phyloP scores from a whole-genome alignment of 345 rosid species.

The Erysimum cheiranthoides region DNA sequence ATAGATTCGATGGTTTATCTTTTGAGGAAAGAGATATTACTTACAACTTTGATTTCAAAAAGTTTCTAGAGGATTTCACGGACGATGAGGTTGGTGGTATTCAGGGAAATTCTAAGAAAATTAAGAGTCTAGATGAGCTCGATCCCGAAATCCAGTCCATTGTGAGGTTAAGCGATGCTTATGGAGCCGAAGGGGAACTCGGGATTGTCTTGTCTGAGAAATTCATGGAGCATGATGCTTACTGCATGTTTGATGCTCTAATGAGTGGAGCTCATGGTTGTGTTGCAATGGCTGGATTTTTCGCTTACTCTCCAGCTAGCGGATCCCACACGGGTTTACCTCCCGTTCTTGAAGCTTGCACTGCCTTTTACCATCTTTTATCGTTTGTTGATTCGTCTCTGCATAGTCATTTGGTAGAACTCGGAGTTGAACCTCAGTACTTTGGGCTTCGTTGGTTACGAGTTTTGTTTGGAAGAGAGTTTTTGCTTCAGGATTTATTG shows the following conservation, averaged over 20 bases:
- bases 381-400: constrained; percentile 82
- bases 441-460: constrained; percentile 96
- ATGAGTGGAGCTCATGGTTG: constrained; percentile 81
- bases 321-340: constrained; percentile 73
- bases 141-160: constrained; percentile 81
- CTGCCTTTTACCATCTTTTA: constrained; percentile 78
- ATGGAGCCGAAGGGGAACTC: constrained; percentile 98
- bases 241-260: constrained; percentile 94
- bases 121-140: constrained; percentile 72
- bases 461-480: constrained; percentile 92
- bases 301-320: constrained; percentile 56
- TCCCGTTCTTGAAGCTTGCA: constrained; percentile 88
- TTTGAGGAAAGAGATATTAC: constrained; percentile 74
- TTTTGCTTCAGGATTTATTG: constrained; percentile 75
- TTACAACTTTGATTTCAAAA: constrained; percentile 85
- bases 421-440: constrained; percentile 97
- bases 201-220: constrained; percentile 95
- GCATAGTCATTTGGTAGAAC: constrained; percentile 86
- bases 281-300: constrained; percentile 88
- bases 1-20: constrained; percentile 83
- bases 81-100: constrained; percentile 63
- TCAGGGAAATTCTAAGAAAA: constrained; percentile 56
- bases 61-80: constrained; percentile 69
- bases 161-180: constrained; percentile 79
- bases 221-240: constrained; percentile 98